phyloP scores from a whole-genome alignment of 1,284 basidiomycete genomes.

The Clitocybe nebularis region DNA sequence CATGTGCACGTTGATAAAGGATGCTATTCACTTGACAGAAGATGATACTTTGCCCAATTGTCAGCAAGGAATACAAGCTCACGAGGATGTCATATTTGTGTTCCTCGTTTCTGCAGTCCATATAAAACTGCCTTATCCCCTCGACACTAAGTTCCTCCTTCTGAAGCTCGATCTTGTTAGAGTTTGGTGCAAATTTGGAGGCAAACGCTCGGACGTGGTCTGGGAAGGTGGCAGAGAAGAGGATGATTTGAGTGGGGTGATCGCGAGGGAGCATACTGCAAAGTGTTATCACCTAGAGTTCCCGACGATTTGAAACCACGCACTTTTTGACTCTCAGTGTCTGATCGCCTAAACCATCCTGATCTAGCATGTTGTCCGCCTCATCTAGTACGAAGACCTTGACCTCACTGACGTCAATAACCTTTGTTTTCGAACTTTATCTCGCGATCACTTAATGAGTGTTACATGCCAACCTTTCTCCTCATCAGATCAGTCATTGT shows the following conservation, averaged over 20 bases:
- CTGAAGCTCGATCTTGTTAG: constrained; percentile 96
- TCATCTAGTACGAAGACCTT: constrained; percentile 97
- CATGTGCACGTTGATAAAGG: no score
- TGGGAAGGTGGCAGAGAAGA: constrained; percentile 98
- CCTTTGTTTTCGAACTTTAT: constrained; percentile 22
- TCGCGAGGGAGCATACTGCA: constrained; percentile 62
- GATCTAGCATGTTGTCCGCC: constrained; percentile 98
- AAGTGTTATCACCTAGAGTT: constrained; percentile 3
- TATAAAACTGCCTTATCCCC: constrained; percentile 96
- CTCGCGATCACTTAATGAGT: background rate
- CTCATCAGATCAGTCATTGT: constrained; percentile 87
- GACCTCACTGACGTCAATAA: constrained; percentile 77
- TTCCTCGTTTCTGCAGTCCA: constrained; percentile 87
- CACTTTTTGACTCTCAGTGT: constrained; percentile 94
- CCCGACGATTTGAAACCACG: constrained; percentile 24
- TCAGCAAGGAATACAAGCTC: constrained; percentile 85
- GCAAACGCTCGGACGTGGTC: constrained; percentile 91
- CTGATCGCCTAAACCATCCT: constrained; percentile 96
- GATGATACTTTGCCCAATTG: constrained; percentile 96
- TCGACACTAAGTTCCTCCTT: constrained; percentile 94
- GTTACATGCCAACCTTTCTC: constrained; percentile 36
- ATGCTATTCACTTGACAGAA: constrained; percentile 86
- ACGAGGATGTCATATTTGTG: constrained; percentile 97
- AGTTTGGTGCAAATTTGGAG: constrained; percentile 85
- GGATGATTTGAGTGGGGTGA: constrained; percentile 76